Conservation (phyloP, 1,284 basidiomycete species). For the Tilletia walkeri region DNA sequence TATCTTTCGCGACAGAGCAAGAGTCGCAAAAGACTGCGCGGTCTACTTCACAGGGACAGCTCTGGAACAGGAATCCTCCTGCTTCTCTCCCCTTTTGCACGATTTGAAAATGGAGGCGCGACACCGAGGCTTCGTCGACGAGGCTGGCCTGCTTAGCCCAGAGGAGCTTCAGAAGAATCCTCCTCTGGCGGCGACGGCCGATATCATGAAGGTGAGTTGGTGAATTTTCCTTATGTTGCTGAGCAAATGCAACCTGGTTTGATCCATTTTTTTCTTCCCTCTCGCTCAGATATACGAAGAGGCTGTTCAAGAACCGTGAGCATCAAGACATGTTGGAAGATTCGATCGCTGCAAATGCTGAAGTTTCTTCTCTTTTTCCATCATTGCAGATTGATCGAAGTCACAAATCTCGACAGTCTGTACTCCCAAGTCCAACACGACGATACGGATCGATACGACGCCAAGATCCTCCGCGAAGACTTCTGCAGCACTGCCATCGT, state of each 20-base stretch:
- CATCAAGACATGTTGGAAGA: constrained; percentile 16
- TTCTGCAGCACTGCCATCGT: constrained; percentile 42
- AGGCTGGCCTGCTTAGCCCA: not conserved
- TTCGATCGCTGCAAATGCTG: not conserved
- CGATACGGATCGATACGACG: constrained; percentile 32
- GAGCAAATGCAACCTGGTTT: not conserved
- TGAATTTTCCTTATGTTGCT: not conserved
- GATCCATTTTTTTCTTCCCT: not conserved
- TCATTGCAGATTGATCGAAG: not conserved
- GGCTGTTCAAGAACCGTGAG: constrained; percentile 42
- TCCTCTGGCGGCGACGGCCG: constrained; percentile 35
- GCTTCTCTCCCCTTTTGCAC: no score
- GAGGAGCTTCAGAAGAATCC: not conserved
- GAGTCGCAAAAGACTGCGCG: no score
- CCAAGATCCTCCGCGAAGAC: constrained; percentile 39
- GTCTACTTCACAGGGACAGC: no score
- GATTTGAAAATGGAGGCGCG: not conserved
- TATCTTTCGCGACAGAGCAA: no score
- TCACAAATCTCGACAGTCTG: constrained; percentile 35
- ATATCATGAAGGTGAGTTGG: constrained; percentile 25
- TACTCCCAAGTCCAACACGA: constrained; percentile 36
- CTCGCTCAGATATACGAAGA: constrained; percentile 34
- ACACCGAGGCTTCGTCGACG: constrained; percentile 11
- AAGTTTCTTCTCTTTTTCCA: not conserved
- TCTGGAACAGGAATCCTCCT: no score